Evolutionary conservation across 2,329 filamentous ascomycete species (phyloP).

Genomic region (Colletotrichum sp.): DNA sequence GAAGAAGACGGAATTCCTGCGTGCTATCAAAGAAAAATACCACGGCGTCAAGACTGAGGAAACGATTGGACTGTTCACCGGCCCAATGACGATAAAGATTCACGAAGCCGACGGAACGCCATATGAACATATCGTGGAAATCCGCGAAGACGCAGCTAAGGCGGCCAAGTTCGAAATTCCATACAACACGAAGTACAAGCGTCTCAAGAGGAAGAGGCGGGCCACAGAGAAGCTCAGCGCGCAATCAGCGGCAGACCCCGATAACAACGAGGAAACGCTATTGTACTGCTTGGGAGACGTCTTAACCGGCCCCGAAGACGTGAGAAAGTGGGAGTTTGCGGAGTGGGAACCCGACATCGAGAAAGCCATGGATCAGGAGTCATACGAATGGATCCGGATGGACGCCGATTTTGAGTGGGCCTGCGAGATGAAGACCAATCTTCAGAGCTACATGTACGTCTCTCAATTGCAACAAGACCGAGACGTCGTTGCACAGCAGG

Average conservation of each 20-base stretch:
- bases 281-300: slow-evolving; percentile 94
- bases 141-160: slow-evolving; percentile 83
- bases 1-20: slow-evolving; percentile 75
- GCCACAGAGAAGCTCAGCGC: slow-evolving; percentile 55
- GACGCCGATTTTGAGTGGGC: slow-evolving; percentile 99
- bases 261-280: slow-evolving; percentile 77
- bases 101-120: slow-evolving; percentile 98
- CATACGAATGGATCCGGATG: slow-evolving; percentile 98
- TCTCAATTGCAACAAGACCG: slow-evolving; percentile 97
- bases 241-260: slow-evolving; percentile 58
- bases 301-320: slow-evolving; percentile 81
- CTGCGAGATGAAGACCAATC: slow-evolving; percentile 78
- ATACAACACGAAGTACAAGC: slow-evolving; percentile 99
- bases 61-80: slow-evolving; percentile 83
- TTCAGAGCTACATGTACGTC: slow-evolving; percentile 97
- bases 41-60: slow-evolving; percentile 72
- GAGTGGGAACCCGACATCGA: slow-evolving; percentile 94
- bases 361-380: slow-evolving; percentile 90
- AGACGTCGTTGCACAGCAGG: slow-evolving; percentile 88
- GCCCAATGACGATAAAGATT: slow-evolving; percentile 96
- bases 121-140: slow-evolving; percentile 97
- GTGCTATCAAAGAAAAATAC: slow-evolving; percentile 81
- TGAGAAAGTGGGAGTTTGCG: slow-evolving; percentile 80
- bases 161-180: slow-evolving; percentile 86
- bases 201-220: slow-evolving; percentile 78